Conservation (phyloP, 2,329 filamentous ascomycete species). For the Hymenoscyphus repandus region DNA sequence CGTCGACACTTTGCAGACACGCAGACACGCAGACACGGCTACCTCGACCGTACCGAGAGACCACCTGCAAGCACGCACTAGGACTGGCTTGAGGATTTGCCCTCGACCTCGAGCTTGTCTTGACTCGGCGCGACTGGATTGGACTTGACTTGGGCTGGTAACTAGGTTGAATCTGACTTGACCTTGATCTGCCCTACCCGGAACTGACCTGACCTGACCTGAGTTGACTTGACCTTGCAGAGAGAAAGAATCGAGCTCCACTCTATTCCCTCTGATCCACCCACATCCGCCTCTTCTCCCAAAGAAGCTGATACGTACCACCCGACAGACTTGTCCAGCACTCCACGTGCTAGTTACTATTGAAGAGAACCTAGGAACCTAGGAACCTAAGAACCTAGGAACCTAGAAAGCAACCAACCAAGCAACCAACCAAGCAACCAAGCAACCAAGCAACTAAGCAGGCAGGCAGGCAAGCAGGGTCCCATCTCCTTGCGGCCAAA, state of each 20-base stretch:
- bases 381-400: not conserved
- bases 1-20: slow-evolving; percentile 4
- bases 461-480: not conserved
- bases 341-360: slow-evolving; percentile 1
- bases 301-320: slow-evolving; percentile 11
- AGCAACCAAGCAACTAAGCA: not conserved
- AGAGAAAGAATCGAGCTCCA: no score
- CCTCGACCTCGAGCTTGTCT: not conserved
- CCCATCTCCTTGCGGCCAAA: not conserved
- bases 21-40: no score
- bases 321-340: not conserved
- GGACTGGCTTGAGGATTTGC: not conserved
- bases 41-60: not conserved
- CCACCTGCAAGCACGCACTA: not conserved
- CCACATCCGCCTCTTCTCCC: not conserved
- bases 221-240: no score
- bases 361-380: not conserved
- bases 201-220: no score
- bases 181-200: no score
- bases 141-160: no score
- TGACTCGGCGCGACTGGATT: not conserved
- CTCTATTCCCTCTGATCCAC: no score
- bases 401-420: not conserved
- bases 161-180: no score
- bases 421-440: no score